Conservation (phyloP, 73 alveolate genomes). For the Tetrahymena malaccensis region DNA sequence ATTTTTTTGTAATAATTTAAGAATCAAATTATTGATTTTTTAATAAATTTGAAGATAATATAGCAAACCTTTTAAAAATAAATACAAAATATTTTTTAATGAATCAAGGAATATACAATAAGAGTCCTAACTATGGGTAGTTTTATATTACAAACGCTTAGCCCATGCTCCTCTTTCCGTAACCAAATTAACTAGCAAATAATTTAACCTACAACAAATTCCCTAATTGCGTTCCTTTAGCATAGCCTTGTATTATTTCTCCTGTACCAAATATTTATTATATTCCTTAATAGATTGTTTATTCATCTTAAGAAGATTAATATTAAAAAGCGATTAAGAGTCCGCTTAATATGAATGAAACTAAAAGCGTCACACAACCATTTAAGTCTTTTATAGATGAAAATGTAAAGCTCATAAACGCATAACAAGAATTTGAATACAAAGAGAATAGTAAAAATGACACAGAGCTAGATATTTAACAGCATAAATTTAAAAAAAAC, state of each 20-base stretch:
- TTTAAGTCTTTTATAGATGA: background rate
- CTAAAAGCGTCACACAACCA: background rate
- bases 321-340: background rate
- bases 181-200: background rate
- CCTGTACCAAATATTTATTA: background rate
- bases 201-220: background rate
- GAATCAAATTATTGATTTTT: background rate
- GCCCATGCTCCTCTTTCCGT: background rate
- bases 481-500: background rate
- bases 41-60: background rate
- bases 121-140: background rate
- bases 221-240: background rate
- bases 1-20: background rate
- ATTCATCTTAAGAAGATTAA: background rate
- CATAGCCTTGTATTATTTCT: background rate
- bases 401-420: background rate
- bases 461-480: background rate
- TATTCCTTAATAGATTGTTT: background rate
- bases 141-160: background rate
- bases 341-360: background rate
- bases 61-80: background rate
- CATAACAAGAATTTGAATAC: too few species aligned
- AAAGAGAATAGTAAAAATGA: too few species aligned
- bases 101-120: background rate
- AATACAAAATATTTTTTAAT: too few species aligned